phyloP scores from a whole-genome alignment of 495 filamentous ascomycete species.

The Penicillium waksmanii region DNA sequence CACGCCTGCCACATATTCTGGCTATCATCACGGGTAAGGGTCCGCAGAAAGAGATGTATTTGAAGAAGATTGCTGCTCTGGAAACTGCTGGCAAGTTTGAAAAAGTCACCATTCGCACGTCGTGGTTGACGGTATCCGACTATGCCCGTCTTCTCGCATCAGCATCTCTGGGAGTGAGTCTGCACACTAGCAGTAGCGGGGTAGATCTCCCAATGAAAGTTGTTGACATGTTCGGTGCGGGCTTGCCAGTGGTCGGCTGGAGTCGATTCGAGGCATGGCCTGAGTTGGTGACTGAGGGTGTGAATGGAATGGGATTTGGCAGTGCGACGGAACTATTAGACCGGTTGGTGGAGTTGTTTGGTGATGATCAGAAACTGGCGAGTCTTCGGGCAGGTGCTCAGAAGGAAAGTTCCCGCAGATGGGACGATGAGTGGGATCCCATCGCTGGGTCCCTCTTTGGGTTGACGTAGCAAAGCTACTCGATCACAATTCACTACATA shows the following conservation, averaged over 20 bases:
- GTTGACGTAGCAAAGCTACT: conserved; percentile 36
- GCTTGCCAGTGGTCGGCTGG: conserved; percentile 89
- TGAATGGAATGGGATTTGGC: conserved; percentile 82
- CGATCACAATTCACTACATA: neutral
- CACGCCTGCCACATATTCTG: conserved; percentile 63
- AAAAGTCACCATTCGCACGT: conserved; percentile 72
- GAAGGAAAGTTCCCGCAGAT: conserved; percentile 75
- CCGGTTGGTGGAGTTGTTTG: conserved; percentile 65
- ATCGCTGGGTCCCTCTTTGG: conserved; percentile 74
- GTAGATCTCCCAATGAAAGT: conserved; percentile 99
- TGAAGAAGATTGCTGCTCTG: conserved; percentile 62
- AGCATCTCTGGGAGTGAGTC: conserved; percentile 86
- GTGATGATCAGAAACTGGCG: conserved; percentile 55
- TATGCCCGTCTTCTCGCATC: conserved; percentile 87
- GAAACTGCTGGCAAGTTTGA: conserved; percentile 60
- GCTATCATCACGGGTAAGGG: conserved; percentile 94
- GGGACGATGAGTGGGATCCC: conserved; percentile 94
- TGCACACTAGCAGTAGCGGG: conserved; percentile 91
- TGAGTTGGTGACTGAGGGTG: conserved; percentile 82
- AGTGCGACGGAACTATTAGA: conserved; percentile 62
- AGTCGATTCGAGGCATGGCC: conserved; percentile 79
- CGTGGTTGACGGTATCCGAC: conserved; percentile 80
- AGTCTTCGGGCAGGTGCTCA: conserved; percentile 71
- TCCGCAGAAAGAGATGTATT: conserved; percentile 77
- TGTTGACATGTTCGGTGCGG: conserved; percentile 96